These are phyloP conservation scores for Gynochthodes officinalis DNA, from an alignment of 257 asterid species.

Conservation along the genomic window DNA sequence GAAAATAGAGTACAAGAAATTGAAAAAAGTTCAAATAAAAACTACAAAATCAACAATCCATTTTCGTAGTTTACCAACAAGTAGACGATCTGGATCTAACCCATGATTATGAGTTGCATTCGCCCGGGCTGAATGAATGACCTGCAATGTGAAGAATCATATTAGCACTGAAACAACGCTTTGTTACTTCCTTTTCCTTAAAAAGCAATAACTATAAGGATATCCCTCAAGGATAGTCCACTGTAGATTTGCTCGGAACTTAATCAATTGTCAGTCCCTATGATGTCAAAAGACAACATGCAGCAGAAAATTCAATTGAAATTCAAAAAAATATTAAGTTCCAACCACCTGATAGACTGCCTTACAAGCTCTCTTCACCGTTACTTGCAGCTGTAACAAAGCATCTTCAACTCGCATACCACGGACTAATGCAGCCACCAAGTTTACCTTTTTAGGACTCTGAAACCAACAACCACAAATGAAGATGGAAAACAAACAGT, in stretches of 20 bases:
- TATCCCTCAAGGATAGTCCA: neutral
- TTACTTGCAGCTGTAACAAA: slow-evolving; percentile 87
- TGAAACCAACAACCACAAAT: slow-evolving; percentile 23
- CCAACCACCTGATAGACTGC: slow-evolving; percentile 81
- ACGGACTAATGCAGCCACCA: slow-evolving; percentile 91
- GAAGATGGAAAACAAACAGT: slow-evolving; percentile 4
- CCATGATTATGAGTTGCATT: slow-evolving; percentile 85
- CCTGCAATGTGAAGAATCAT: slow-evolving; percentile 33
- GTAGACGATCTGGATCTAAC: slow-evolving; percentile 72
- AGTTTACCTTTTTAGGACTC: slow-evolving; percentile 93
- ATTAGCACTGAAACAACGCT: neutral
- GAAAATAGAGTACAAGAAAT: slow-evolving; percentile 3
- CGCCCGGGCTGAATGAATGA: slow-evolving; percentile 90
- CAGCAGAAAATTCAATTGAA: neutral
- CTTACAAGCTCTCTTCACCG: slow-evolving; percentile 87
- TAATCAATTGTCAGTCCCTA: neutral
- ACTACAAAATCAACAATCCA: neutral
- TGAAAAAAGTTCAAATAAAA: slow-evolving; percentile 5
- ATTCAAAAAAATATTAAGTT: slow-evolving; percentile 2
- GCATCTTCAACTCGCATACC: slow-evolving; percentile 99
- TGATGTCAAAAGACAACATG: neutral
- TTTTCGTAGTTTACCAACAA: slow-evolving; percentile 55
- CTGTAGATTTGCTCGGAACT: neutral
- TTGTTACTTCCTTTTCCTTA: neutral
- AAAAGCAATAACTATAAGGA: neutral